Evolutionary conservation across 805 yeast genomes (phyloP), one percentile per base, ranked within the genome.

Genomic region (Candida oleophila): DNA sequence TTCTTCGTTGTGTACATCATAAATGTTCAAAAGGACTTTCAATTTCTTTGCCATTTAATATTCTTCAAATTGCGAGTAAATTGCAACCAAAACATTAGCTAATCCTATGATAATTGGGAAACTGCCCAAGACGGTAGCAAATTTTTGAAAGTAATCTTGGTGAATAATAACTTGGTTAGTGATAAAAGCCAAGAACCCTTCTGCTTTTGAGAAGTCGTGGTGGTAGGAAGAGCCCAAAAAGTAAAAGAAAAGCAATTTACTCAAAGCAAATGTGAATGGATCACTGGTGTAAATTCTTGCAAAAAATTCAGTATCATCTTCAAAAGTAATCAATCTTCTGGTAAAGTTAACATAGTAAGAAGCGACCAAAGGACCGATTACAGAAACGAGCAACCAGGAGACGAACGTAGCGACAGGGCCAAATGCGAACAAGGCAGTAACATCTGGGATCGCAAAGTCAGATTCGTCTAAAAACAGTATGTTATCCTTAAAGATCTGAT

Each of bases 261-360:
- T 50, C 53, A 81, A 61, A 47, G 76, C 76, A 60, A 77, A 80
- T 42, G 74, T 64, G 51, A 81, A 71, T 37, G 87, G 85, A 60
- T 82, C 87, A 60, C 60, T 73, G 42, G 56, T 62, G 59, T 71
- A 70, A 46, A 66, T 63, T 61, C 77, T 68, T 37, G 67, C 64
- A 45, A 64, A 59, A 38, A 66, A 53, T 22, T 58, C 61, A 25
- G 64, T 70, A 34, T 65, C 71, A 42, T 61, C 67, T 51, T 66
- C 68, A 45, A 63, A 56, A 21, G 59, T 62, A 42, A 67, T 60
- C 34, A 65, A 61, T 57, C 76, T 65, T 59, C 71, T 65, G 47
- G 82, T 66, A 56, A 78, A 77, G 63, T 80, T 80, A 55, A 80
- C 55, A 63, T 76, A 80, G 63, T 76, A 80, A 15, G 82, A 74